A percentile compares a stretch with the other conserved stretches of the same genome.
Conservation (phyloP, 2,329 filamentous ascomycete genomes). For the Neoascochyta sp. region DNA sequence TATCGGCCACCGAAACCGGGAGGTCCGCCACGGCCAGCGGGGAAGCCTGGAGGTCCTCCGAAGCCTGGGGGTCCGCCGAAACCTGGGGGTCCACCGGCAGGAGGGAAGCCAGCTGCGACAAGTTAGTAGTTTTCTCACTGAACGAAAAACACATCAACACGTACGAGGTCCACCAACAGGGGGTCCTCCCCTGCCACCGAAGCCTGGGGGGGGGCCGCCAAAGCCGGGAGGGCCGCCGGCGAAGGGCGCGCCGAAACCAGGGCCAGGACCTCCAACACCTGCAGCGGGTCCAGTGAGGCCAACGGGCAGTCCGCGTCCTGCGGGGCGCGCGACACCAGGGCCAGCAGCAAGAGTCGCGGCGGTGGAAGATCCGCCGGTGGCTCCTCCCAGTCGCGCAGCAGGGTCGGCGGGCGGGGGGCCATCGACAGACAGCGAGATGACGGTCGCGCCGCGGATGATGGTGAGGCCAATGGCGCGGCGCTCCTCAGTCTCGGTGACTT, state of each 20-base stretch:
- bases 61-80: slow-evolving; percentile 46
- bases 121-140: slow-evolving; percentile 28
- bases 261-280: slow-evolving; percentile 77
- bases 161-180: slow-evolving; percentile 39
- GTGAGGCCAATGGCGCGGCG: slow-evolving; percentile 95
- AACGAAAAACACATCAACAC: too few species aligned
- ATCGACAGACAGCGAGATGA: slow-evolving; percentile 92
- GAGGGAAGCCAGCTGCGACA: slow-evolving; percentile 42
- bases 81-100: slow-evolving; percentile 49
- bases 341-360: slow-evolving; percentile 66
- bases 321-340: slow-evolving; percentile 85
- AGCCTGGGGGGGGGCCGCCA: slow-evolving; percentile 35
- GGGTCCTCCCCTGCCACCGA: slow-evolving; percentile 40
- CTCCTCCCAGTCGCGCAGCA: slow-evolving; percentile 78
- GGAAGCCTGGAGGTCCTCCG: slow-evolving; percentile 29
- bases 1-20: slow-evolving; percentile 29
- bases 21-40: slow-evolving; percentile 25
- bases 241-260: slow-evolving; percentile 51
- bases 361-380: slow-evolving; percentile 61
- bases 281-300: slow-evolving; percentile 85
- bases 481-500: slow-evolving; percentile 82
- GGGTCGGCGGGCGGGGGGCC: slow-evolving; percentile 93
- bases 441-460: slow-evolving; percentile 90
- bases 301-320: slow-evolving; percentile 77
- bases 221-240: slow-evolving; percentile 37